These are phyloP conservation scores for Metschnikowia colocasiae DNA, from an alignment of 805 yeast species.

Conservation along the genomic window DNA sequence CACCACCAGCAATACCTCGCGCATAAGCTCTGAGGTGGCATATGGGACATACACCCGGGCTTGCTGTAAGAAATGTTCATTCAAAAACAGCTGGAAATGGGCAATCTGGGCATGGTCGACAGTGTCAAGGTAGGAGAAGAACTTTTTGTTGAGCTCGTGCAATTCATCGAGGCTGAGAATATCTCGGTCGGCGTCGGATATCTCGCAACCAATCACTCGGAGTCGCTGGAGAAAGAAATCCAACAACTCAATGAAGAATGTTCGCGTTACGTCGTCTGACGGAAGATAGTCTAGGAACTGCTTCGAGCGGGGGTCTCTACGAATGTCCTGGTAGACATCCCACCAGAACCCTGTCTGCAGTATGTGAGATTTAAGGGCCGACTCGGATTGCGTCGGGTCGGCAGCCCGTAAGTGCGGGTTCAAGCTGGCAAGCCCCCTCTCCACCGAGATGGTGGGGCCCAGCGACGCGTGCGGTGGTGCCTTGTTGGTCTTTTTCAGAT, in stretches of 20 bases:
- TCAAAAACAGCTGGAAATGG: constrained; percentile 6
- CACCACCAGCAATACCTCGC: constrained; percentile 9
- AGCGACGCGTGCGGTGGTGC: background rate
- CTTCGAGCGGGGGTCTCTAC: constrained; percentile 2
- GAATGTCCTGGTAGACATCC: constrained; percentile 17
- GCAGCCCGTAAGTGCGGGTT: background rate
- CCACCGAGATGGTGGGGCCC: background rate
- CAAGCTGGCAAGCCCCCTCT: background rate
- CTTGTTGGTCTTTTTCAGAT: background rate
- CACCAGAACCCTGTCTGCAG: constrained; percentile 11
- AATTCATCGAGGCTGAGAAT: constrained; percentile 8
- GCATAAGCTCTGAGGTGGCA: constrained; percentile 5
- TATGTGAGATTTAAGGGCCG: background rate
- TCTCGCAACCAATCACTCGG: constrained; percentile 9
- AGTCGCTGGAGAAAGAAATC: constrained; percentile 12
- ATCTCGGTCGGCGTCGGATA: constrained; percentile 3
- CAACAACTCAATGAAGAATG: constrained; percentile 9
- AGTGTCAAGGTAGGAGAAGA: constrained; percentile 7
- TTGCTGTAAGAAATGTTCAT: constrained; percentile 3
- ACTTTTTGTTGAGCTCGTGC: constrained; percentile 10
- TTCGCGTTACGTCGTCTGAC: constrained; percentile 6
- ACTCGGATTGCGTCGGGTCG: background rate
- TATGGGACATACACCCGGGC: constrained; percentile 2
- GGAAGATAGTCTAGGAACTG: constrained; percentile 12
- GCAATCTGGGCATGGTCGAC: constrained; percentile 7